phyloP scores from a whole-genome alignment of 495 filamentous ascomycete species.

The Aspergillus incahuasiensis region DNA sequence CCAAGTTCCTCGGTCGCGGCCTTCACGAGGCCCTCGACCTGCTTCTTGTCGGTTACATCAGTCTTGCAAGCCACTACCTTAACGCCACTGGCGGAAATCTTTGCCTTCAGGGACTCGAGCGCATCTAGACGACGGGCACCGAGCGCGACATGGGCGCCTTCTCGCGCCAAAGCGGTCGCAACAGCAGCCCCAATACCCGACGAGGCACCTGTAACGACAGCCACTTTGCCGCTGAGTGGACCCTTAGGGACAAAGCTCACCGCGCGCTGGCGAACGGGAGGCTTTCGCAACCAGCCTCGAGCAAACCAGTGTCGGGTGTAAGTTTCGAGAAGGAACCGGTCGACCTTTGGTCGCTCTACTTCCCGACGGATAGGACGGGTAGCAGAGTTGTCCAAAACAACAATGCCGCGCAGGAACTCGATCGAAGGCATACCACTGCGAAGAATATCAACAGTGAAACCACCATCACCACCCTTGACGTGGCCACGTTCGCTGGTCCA shows the following conservation, averaged over 20 bases:
- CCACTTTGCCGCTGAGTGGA: slow-evolving; percentile 48
- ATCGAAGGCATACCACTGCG: slow-evolving; percentile 62
- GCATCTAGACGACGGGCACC: slow-evolving; percentile 58
- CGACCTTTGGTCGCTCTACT: slow-evolving; percentile 57
- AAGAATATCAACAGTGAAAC: slow-evolving; percentile 50
- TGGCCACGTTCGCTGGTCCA: slow-evolving; percentile 57
- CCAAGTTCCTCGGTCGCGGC: slow-evolving; percentile 53
- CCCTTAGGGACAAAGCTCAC: slow-evolving; percentile 37
- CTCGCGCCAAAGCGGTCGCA: slow-evolving; percentile 43
- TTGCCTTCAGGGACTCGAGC: slow-evolving; percentile 51
- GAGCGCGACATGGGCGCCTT: slow-evolving; percentile 59
- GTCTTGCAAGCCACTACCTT: slow-evolving; percentile 57
- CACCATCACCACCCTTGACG: slow-evolving; percentile 53
- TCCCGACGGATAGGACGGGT: slow-evolving; percentile 52
- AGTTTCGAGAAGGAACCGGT: slow-evolving; percentile 54
- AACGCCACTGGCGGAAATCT: slow-evolving; percentile 42
- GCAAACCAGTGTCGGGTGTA: slow-evolving; percentile 68
- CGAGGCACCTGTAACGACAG: slow-evolving; percentile 47
- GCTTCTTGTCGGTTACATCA: slow-evolving; percentile 53
- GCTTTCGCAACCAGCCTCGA: slow-evolving; percentile 57
- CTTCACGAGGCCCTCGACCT: slow-evolving; percentile 53
- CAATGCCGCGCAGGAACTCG: slow-evolving; percentile 53
- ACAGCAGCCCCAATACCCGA: slow-evolving; percentile 50
- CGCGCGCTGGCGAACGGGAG: slow-evolving; percentile 41
- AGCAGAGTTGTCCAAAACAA: slow-evolving; percentile 55